phyloP scores from a whole-genome alignment of 2,329 filamentous ascomycete species.

The Colletotrichum somersetense region DNA sequence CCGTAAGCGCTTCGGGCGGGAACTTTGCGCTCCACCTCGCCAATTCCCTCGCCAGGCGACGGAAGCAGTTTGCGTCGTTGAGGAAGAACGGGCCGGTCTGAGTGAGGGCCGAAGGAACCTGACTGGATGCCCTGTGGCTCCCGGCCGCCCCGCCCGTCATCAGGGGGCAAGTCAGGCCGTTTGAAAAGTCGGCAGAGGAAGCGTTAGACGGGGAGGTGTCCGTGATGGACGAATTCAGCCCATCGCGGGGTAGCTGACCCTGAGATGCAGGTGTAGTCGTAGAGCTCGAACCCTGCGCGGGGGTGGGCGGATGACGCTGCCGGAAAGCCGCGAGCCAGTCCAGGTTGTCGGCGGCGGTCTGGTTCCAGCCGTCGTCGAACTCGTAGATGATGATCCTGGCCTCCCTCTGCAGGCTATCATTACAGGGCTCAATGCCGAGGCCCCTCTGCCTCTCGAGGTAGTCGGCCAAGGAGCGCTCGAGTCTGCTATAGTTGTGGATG shows the following conservation, averaged over 20 bases:
- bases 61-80: constrained; percentile 73
- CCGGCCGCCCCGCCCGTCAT: not conserved
- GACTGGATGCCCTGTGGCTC: constrained; percentile 3
- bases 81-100: constrained; percentile 59
- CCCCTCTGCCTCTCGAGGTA: constrained; percentile 61
- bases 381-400: constrained; percentile 73
- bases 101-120: not conserved
- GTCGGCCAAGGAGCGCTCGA: constrained; percentile 68
- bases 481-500: constrained; percentile 68
- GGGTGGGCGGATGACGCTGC: constrained; percentile 53
- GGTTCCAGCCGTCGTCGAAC: constrained; percentile 73
- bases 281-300: constrained; percentile 13
- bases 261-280: constrained; percentile 28
- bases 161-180: not conserved
- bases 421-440: constrained; percentile 62
- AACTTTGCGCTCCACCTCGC: constrained; percentile 64
- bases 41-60: constrained; percentile 66
- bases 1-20: constrained; percentile 68
- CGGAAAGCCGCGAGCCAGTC: constrained; percentile 68
- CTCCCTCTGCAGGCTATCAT: constrained; percentile 67
- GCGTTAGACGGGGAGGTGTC: constrained; percentile 16
- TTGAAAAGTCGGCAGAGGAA: not conserved
- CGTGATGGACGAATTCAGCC: constrained; percentile 7
- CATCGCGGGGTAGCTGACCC: not conserved
- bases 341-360: constrained; percentile 70